Evolutionary conservation across 768 basidiomycete genomes (phyloP), one percentile per base, ranked within the genome.

Genomic region (Leccinum aurantiacum): DNA sequence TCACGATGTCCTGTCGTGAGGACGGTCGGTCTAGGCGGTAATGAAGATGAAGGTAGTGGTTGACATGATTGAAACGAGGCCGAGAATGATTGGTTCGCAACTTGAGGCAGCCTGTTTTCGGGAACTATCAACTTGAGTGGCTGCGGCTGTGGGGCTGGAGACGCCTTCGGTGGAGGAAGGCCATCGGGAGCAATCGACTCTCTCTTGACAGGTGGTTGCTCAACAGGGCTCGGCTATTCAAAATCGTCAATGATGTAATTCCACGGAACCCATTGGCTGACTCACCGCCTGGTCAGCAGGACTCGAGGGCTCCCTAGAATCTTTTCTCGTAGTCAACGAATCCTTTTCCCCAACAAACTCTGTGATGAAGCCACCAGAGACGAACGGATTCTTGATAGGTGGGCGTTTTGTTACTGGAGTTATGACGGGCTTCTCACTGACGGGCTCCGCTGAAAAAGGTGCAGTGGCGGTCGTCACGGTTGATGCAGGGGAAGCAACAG

Each of bases 331-430:
- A 8, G 57, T 64, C 14, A 62, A 31, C 5, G 70, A 67, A 13
- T 69, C 65, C 19, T 67, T 67, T 37, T 64, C 64, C 19, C 73
- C 74, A 33, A 74, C 74, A 37, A 82, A 81, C 53, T 80, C 79
- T 14, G 78, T 78, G 58, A 82, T 69, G 50, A 81, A 79, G 19
- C 82, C 81, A n/a, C 76, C 79, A 10, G 81, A 81, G 11, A 83
- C 77, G 57, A 84, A 82, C n/a, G 80, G 76, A 66, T 79, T 82
- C 48, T 68, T 67, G 41, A 74, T 50, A 3, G 62, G 44, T 8
- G 63, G 57, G 44, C 69, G 72, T 59, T 65, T 65, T 27, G 59
- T 47, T 47, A 37, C 53, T 3, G 38, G 19, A 15, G 62, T 54
- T 44, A 54, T 24, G 35, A 58, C 49, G 14, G 59, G 47, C 27